Percentiles rank a stretch among this genome's conserved stretches.
These are phyloP conservation scores for Coemansia sp. DNA, from an alignment of 192 early-diverging fungal species.

Conservation along the genomic window DNA sequence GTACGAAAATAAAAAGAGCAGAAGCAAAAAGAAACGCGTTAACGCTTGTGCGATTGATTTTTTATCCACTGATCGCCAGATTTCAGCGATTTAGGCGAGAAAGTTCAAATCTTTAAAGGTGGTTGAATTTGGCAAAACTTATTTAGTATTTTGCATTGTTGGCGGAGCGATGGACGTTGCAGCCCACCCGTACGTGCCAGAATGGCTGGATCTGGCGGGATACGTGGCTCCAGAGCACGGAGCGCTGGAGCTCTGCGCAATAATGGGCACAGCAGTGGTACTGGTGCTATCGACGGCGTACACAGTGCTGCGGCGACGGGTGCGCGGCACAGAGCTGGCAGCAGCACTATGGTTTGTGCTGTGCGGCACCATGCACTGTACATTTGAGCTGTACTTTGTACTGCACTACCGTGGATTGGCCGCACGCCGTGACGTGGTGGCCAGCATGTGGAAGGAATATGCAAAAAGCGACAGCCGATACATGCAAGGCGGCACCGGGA, in stretches of 20 bases:
- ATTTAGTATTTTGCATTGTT: neutral
- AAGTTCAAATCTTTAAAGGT: neutral
- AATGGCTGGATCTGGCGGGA: slow-evolving; percentile 26
- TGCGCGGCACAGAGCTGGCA: slow-evolving; percentile 12
- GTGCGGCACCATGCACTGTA: slow-evolving; percentile 61
- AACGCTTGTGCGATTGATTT: neutral
- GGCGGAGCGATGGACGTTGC: neutral
- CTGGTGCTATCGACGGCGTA: slow-evolving; percentile 8
- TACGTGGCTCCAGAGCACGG: slow-evolving; percentile 29
- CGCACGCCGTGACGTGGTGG: slow-evolving; percentile 43
- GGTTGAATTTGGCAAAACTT: neutral
- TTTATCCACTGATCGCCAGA: neutral
- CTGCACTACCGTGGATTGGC: slow-evolving; percentile 49
- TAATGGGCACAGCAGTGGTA: slow-evolving; percentile 20
- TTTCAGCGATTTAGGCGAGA: neutral
- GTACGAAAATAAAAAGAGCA: neutral
- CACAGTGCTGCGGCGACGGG: slow-evolving; percentile 3
- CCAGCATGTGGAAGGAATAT: slow-evolving; percentile 74
- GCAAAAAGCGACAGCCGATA: slow-evolving; percentile 70
- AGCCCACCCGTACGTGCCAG: slow-evolving; percentile 43
- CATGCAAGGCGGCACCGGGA: slow-evolving; percentile 35
- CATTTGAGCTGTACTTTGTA: slow-evolving; percentile 68
- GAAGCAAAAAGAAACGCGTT: neutral
- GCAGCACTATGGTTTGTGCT: slow-evolving; percentile 64
- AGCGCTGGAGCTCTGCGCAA: slow-evolving; percentile 18